Base-by-base conservation (phyloP, 495 filamentous ascomycete genomes). In the Parathielavia appendiculata region DNA sequence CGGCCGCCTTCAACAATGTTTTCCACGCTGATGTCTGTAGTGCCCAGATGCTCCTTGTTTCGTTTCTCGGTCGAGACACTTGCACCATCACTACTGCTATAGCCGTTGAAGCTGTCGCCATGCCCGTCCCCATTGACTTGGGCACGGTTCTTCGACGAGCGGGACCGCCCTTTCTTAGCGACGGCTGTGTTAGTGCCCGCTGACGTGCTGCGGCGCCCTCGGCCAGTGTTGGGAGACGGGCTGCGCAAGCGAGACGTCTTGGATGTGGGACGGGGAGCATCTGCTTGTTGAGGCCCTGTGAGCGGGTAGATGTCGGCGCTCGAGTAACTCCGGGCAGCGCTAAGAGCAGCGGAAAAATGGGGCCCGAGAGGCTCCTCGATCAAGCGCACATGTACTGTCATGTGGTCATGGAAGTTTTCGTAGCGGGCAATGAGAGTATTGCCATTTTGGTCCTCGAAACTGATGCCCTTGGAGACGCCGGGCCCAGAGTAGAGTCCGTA, bases 1-100 rank as follows among this genome's bases (percentile, higher is more conserved):
- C 93, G 85, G 62, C 91, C 91, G 65, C 95, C 93, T 73, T 97
- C 92, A 55, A 98, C 87, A 73, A 98, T 97, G 67, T 98, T 98
- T 57, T 95, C 90, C 62, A 96, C 81, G 71, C 92, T 97, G 66
- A 98, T 98, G 57, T 97, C 93, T 5, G 93, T 91, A 68, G 89
- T 95, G n/a, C 86, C 89, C 57, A 95, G 78, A 51, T 87, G 85
- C 66, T 97, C 91, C 66, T 85, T 89, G 61, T 83, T 78, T 63
- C 84, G 87, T 59, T 86, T 85, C 54, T 88, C 88, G 14, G 84
- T 80, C 51, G 88, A 90, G 49, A 81, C 86, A 43, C 85, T 82
- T 34, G 84, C 88, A 60, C 82, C 85, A 59, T 95, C 91, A 57
- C 86, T 90, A 70, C 89, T 90, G 74, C 87, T 93, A 65, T 90